Base-by-base conservation (phyloP, 2,329 filamentous ascomycete species). In the Phaeophleospora eucalypticola region DNA sequence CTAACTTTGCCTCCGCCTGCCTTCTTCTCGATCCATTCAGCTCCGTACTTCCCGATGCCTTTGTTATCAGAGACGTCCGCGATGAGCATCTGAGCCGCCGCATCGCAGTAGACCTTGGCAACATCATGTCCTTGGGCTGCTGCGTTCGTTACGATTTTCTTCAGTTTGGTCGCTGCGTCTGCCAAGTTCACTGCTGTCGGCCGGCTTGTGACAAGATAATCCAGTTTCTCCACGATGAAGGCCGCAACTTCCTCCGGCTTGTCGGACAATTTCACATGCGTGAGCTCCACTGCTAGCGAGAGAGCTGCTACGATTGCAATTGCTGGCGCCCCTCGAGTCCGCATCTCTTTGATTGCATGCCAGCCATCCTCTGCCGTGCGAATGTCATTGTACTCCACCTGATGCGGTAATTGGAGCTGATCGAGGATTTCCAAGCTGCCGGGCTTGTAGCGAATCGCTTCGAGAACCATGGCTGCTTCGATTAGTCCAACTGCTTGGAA, bases 241-340 rank as follows among this genome's bases (percentile, higher is more conserved):
- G 78, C 58, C 42, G 69, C 69, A 36, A 90, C 80, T 41, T 86
- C 78, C 39, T 86, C 81, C 0, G 80, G 76, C 3, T 72, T 67
- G 27, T 69, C 53, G 1, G 79, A 71, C 4, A 76, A 58, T 54
- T 73, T 74, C 14, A 58, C 77, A 6, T 79, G 78, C 41, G 82
- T 74, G 7, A 97, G 71, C 67, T 97, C 91, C 7, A 95, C 87
- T 1, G 89, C 90, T 29, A 96, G 79, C 2, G 87, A 84, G 27
- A 98, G 79, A 16, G 87, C 87, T 17, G 93, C 93, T n/a, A 98
- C 93, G 55, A 98, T 97, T 36, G 93, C 93, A 66, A 98, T 98
- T 37, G 93, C 93, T 0, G 93, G 93, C 4, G 93, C 93, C 34
- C 88, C 86, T 43, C 81, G 75, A 45, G 74, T 88, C 60, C 87